Conservation (phyloP, 2,329 filamentous ascomycete genomes). For the Chaetothyriales sp. region DNA sequence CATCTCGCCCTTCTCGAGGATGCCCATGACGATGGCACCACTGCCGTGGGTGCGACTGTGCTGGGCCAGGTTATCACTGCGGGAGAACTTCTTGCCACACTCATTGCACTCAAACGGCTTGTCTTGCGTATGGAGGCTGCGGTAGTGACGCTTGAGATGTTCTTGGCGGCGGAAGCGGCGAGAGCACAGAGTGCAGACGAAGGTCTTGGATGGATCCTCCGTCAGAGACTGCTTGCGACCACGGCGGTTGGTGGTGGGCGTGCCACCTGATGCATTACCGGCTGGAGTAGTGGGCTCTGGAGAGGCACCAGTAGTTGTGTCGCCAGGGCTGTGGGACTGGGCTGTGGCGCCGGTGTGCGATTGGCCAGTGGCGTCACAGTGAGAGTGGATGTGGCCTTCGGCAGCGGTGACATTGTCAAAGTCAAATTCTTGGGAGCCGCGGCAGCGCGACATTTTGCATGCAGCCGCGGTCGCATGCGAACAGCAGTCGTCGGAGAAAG, state of each 20-base stretch:
- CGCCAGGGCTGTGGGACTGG: slow-evolving; percentile 33
- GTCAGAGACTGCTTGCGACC: slow-evolving; percentile 97
- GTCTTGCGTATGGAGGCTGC: slow-evolving; percentile 93
- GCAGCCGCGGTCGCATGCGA: slow-evolving; percentile 5
- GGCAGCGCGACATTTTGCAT: slow-evolving; percentile 27
- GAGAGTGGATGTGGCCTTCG: slow-evolving; percentile 20
- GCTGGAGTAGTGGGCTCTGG: slow-evolving; percentile 25
- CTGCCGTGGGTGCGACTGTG: slow-evolving; percentile 87
- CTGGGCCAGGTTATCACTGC: slow-evolving; percentile 92
- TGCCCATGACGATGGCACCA: slow-evolving; percentile 79
- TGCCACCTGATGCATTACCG: slow-evolving; percentile 14
- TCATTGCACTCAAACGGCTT: slow-evolving; percentile 97
- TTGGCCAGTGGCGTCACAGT: not conserved
- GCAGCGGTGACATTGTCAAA: slow-evolving; percentile 19
- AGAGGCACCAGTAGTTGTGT: slow-evolving; percentile 24
- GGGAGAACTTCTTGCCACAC: slow-evolving; percentile 98
- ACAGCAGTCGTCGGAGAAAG: slow-evolving; percentile 40
- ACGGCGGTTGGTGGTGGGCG: slow-evolving; percentile 56
- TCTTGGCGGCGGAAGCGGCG: slow-evolving; percentile 96
- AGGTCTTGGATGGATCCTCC: slow-evolving; percentile 96
- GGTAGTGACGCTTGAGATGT: slow-evolving; percentile 96
- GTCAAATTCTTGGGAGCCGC: slow-evolving; percentile 18
- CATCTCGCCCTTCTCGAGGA: slow-evolving; percentile 58
- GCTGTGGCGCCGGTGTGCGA: slow-evolving; percentile 20
- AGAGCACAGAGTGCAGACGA: slow-evolving; percentile 90